Evolutionary conservation across 352 stramenopile species (phyloP), one percentile per base, ranked within the genome.

Genomic region (Paralagenidium karlingii): DNA sequence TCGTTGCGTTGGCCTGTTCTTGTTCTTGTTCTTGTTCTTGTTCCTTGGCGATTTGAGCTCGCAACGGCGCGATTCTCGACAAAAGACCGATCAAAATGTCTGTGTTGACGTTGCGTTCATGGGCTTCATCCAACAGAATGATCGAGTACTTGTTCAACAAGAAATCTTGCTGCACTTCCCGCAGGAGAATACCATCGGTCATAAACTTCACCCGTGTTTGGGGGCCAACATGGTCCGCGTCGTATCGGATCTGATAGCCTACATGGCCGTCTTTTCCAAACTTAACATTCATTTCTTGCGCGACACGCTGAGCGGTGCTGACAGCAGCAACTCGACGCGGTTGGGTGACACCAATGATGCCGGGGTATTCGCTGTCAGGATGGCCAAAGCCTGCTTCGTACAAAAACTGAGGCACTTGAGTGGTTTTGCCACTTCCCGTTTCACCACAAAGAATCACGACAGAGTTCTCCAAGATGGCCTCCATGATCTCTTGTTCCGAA

Each of bases 401-500:
- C 27, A 99, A 60, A 62, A 99, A 99, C 59, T 99, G 96, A 21
- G 96, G 95, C 43, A 99, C 81, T 40, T 99, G 94, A 3, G 94
- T 99, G 8, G 81, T 97, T 60, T 99, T 99, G 36, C 96, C 96
- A 66, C 73, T 96, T 19, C 96, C 96, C 8, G 96, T 99, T 47
- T 99, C 96, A 54, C 91, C 94, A 53, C 94, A 98, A 6, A 99
- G 44, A 36, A 99, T 96, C 12, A 98, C 79, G n/a, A 98, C 94
- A 54, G 97, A 86, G 48, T 98, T 87, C 1, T 88, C 59, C 10
- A 65, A 64, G 40, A 99, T 94, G 0, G 93, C 74, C 53, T 99
- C 96, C 66, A 99, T 96, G 47, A 99, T 98, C 68, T 99, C 96
- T 63, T 98, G 96, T 60, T 99, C 96, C 49, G 97, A 98, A 20